Percentiles rank a stretch among this genome's conserved stretches.
These are phyloP conservation scores for Chalara sp. DNA, from an alignment of 2,329 filamentous ascomycete species.

Conservation along the genomic window DNA sequence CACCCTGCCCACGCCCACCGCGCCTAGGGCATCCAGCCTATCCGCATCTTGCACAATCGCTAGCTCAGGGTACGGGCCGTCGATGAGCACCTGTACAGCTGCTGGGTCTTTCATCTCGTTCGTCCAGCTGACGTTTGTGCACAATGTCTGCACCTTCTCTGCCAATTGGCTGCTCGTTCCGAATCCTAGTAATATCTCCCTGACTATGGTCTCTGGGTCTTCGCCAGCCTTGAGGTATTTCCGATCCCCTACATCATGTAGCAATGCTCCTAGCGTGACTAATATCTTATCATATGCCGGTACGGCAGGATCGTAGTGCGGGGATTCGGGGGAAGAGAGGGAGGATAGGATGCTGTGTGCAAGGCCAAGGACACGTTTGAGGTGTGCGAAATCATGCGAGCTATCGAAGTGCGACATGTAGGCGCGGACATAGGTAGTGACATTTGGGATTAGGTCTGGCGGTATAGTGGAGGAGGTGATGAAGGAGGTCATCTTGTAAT, in stretches of 20 bases:
- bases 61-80: conserved; percentile 62
- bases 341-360: too few species aligned
- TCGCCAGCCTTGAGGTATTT: conserved; percentile 59
- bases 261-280: conserved; percentile 67
- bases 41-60: conserved; percentile 90
- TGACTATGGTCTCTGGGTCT: conserved; percentile 47
- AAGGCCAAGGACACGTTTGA: too few species aligned
- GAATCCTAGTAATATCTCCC: conserved; percentile 45
- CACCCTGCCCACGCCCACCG: conserved; percentile 71
- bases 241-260: conserved; percentile 78
- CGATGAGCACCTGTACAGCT: conserved; percentile 54
- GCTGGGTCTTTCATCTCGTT: conserved; percentile 61
- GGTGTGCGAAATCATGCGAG: too few species aligned
- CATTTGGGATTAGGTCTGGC: too few species aligned
- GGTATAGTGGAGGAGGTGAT: too few species aligned
- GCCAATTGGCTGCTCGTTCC: conserved; percentile 55
- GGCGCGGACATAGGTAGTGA: too few species aligned
- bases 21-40: conserved; percentile 83
- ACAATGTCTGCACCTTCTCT: conserved; percentile 62
- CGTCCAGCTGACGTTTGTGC: conserved; percentile 71
- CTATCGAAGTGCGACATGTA: too few species aligned
- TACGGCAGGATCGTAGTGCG: too few species aligned
- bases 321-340: too few species aligned
- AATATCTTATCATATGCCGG: too few species aligned
- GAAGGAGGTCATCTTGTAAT: too few species aligned